phyloP scores from a whole-genome alignment of 139 green algal species.

The Gonium pectorale region DNA sequence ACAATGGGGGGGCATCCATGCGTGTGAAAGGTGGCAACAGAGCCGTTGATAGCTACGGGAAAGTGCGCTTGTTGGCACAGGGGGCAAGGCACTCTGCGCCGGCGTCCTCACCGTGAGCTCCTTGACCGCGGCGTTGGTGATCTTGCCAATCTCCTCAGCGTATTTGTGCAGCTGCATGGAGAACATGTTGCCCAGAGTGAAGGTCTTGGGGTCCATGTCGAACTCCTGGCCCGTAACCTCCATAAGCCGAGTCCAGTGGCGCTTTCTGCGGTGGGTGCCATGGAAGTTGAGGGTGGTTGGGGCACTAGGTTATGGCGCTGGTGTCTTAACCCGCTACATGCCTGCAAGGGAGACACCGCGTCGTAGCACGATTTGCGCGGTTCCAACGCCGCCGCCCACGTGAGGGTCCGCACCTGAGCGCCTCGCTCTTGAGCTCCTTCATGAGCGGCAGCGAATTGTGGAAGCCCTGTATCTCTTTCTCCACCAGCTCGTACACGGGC shows the following conservation, averaged over 20 bases:
- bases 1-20: too few relatives aligned
- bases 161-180: slow-evolving; percentile 82
- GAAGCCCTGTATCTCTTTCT: slow-evolving; percentile 82
- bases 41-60: too few relatives aligned
- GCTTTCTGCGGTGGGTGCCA: slow-evolving; percentile 62
- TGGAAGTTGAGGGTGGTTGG: too few relatives aligned
- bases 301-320: too few relatives aligned
- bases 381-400: too few relatives aligned
- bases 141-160: slow-evolving; percentile 77
- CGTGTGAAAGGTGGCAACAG: too few relatives aligned
- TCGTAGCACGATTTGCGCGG: too few relatives aligned
- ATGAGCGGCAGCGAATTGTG: slow-evolving; percentile 87
- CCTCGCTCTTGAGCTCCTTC: slow-evolving; percentile 85
- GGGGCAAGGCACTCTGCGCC: too few relatives aligned
- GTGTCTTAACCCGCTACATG: too few relatives aligned
- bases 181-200: slow-evolving; percentile 89
- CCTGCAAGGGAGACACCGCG: too few relatives aligned
- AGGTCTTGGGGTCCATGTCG: slow-evolving; percentile 87
- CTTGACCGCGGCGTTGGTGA: slow-evolving; percentile 82
- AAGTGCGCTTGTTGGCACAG: too few relatives aligned
- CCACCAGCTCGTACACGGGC: slow-evolving; percentile 77
- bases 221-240: slow-evolving; percentile 82
- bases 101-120: slow-evolving; percentile 76
- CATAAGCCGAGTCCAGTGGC: slow-evolving; percentile 88
- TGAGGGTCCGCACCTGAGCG: slow-evolving; percentile 78